phyloP scores from a whole-genome alignment of 2,329 filamentous ascomycete species.

The Epichloe baconii region DNA sequence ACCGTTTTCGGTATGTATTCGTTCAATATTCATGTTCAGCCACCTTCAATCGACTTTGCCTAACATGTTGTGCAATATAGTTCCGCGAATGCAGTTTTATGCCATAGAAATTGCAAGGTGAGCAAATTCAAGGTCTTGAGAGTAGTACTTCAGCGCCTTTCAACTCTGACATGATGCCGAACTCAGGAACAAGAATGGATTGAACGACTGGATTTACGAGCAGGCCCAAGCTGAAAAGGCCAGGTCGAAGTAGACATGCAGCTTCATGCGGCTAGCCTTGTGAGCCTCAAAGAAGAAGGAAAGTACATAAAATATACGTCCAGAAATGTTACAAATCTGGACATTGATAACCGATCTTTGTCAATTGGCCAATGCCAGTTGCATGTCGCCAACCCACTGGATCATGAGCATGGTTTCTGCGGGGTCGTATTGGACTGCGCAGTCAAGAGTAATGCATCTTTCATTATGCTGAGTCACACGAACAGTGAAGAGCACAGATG shows the following conservation, averaged over 20 bases:
- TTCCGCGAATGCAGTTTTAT: slow-evolving; percentile 46
- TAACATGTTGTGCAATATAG: slow-evolving; percentile 14
- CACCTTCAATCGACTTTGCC: neutral
- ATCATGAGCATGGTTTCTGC: neutral
- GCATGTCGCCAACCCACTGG: neutral
- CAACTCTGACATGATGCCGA: neutral
- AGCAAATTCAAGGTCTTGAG: neutral
- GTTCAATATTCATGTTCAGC: neutral
- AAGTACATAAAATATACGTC: neutral
- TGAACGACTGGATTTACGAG: slow-evolving; percentile 98
- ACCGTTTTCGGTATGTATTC: slow-evolving; percentile 70
- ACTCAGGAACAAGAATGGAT: slow-evolving; percentile 63
- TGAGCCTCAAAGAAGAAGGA: neutral
- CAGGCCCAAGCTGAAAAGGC: slow-evolving; percentile 51
- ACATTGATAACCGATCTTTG: neutral
- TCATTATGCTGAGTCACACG: neutral
- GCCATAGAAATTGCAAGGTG: slow-evolving; percentile 36
- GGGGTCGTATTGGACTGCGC: neutral
- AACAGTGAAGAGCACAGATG: neutral
- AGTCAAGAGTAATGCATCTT: too few species aligned
- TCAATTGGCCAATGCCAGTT: too few species aligned
- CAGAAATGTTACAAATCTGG: neutral
- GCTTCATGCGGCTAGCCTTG: neutral
- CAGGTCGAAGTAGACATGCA: slow-evolving; percentile 6
- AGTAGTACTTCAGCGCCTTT: neutral